These are phyloP conservation scores for Ophidiomyces ophidiicola DNA, from an alignment of 2,329 filamentous ascomycete species.

Conservation along the genomic window DNA sequence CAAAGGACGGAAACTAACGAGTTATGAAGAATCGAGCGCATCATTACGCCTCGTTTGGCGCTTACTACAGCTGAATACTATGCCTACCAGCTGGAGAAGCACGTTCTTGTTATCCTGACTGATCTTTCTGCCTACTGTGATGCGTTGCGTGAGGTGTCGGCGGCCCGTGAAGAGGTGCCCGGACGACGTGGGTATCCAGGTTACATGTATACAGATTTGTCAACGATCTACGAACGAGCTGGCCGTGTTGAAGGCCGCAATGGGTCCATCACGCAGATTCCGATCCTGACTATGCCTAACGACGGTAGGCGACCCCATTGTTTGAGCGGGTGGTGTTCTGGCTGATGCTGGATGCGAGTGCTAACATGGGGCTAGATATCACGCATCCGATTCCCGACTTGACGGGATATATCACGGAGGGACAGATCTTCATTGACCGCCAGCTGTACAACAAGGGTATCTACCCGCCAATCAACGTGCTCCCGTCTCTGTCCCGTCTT, in stretches of 20 bases:
- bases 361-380: conserved; percentile 51
- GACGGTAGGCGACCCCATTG: conserved; percentile 47
- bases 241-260: conserved; percentile 95
- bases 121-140: conserved; percentile 98
- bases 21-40: conserved; percentile 75
- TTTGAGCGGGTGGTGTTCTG: not conserved
- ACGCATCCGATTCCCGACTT: conserved; percentile 97
- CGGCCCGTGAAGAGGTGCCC: conserved; percentile 94
- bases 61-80: conserved; percentile 99
- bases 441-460: conserved; percentile 90
- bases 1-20: not conserved
- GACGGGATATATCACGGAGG: conserved; percentile 98
- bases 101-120: conserved; percentile 96
- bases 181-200: conserved; percentile 98
- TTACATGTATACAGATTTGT: conserved; percentile 99
- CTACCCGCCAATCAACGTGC: conserved; percentile 96
- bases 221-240: conserved; percentile 97
- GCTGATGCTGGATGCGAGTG: too few species aligned
- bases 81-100: conserved; percentile 98
- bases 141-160: conserved; percentile 94
- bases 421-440: conserved; percentile 95
- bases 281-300: conserved; percentile 98
- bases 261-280: conserved; percentile 97
- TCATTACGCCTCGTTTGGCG: conserved; percentile 96
- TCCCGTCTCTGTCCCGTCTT: conserved; percentile 93